Base-by-base conservation (phyloP, 2,329 filamentous ascomycete species). In the Tolypocladium amazonense region DNA sequence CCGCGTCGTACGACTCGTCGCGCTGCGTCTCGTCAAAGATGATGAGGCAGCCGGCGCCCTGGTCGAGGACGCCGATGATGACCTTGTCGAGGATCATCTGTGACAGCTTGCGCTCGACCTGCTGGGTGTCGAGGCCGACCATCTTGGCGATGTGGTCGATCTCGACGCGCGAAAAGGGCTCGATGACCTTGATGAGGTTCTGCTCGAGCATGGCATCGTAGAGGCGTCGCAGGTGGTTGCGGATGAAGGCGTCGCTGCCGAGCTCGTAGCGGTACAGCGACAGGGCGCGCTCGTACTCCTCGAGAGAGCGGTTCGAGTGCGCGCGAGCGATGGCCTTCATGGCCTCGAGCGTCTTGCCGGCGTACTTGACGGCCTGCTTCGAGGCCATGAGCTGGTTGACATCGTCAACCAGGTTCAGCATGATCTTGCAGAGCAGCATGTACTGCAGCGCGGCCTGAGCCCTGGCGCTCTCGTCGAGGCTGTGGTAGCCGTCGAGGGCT, bases 71-170 rank as follows among this genome's bases (percentile, higher is more conserved):
- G 61, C 95, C 94, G 67, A 97, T 91, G 71, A 99, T 97, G 69
- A 97, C 91, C 81, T 97, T 97, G 79, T 99, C 94, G 61, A 99
- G 83, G 71, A 99, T 99, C 95, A 99, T 99, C 82, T 99, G 95
- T 54, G 90, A 95, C 64, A 99, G 82, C 82, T 99, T 99, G 68
- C 92, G 87, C 84, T 99, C 95, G 62, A 99, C 94, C 79, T 97
- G 93, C 75, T 91, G 88, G 33, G 90, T 96, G 74, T 97, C 94
- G 63, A 99, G 82, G 45, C 93, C 92, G 58, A 99, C 94, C 88
- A 97, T 96, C 80, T 94, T 92, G 67, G 94, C 93, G 69, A 99
- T 91, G 74, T 99, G 94, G 68, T 88, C 89, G 69, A 99, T 96
- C 78, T 99, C 94, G 58, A 99, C 94, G 63, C 92, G 86, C 70